phyloP scores from a whole-genome alignment of 441 rosid genomes.

The Syzygium malaccense region DNA sequence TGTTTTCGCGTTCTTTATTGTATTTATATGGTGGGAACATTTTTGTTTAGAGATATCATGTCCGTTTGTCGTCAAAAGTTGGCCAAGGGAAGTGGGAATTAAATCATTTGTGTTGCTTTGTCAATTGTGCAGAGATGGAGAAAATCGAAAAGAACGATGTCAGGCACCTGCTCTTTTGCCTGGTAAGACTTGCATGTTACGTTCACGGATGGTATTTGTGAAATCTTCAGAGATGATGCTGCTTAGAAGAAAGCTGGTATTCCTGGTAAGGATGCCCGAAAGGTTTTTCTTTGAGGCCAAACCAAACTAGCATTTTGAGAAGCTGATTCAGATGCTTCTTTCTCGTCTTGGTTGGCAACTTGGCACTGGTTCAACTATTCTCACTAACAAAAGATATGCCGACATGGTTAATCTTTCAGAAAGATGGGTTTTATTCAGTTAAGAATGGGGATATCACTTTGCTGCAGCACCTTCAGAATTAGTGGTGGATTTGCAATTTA shows the following conservation, averaged over 20 bases:
- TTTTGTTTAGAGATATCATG: background rate
- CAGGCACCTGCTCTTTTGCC: background rate
- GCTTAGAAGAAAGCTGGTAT: background rate
- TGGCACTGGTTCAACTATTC: background rate
- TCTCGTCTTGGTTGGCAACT: background rate
- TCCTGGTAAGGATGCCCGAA: background rate
- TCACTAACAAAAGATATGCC: background rate
- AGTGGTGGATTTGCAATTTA: background rate
- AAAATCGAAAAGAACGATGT: background rate
- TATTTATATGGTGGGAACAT: no score
- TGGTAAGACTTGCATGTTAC: background rate
- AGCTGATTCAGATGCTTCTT: background rate
- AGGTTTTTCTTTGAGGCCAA: background rate
- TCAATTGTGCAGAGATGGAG: background rate
- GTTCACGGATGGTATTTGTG: background rate
- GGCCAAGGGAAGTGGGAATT: background rate
- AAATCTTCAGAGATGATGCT: background rate
- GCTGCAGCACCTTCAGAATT: background rate
- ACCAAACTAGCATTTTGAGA: background rate
- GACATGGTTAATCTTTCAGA: background rate
- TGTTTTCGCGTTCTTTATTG: no score
- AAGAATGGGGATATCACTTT: background rate
- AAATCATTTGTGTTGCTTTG: background rate
- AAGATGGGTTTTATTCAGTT: background rate
- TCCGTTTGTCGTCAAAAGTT: background rate